Evolutionary conservation across 345 rosid species (phyloP).

Genomic region (Carallia brachiata): DNA sequence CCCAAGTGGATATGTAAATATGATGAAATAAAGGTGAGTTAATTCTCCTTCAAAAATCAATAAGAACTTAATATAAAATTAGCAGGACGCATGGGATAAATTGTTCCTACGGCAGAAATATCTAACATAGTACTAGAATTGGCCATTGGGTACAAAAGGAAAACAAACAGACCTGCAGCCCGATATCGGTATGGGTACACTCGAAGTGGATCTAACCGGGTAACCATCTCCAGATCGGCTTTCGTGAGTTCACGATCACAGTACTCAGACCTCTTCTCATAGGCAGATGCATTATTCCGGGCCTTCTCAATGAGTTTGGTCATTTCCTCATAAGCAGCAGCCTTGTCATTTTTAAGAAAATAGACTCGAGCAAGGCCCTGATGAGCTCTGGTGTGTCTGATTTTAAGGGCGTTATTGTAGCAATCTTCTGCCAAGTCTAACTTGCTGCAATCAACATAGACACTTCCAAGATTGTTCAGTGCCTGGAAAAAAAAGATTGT

Average conservation of each 20-base stretch:
- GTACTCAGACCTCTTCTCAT: slow-evolving; percentile 95
- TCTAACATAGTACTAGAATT: neutral
- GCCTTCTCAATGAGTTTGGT: slow-evolving; percentile 83
- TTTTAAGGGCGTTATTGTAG: slow-evolving; percentile 86
- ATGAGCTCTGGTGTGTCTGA: slow-evolving; percentile 94
- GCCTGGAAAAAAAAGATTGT: slow-evolving; percentile 49
- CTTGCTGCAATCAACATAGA: slow-evolving; percentile 66
- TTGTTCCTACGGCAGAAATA: too few relatives aligned
- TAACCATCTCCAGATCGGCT: slow-evolving; percentile 91
- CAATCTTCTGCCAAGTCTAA: slow-evolving; percentile 92
- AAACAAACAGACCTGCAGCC: slow-evolving; percentile 71
- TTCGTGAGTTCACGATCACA: slow-evolving; percentile 86
- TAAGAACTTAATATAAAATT: too few relatives aligned
- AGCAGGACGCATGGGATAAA: too few relatives aligned
- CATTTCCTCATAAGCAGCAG: slow-evolving; percentile 87
- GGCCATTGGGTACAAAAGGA: neutral
- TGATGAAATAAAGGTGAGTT: too few relatives aligned
- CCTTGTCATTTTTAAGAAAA: slow-evolving; percentile 68
- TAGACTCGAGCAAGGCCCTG: slow-evolving; percentile 98
- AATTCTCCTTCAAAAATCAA: too few relatives aligned
- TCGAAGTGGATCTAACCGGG: slow-evolving; percentile 86
- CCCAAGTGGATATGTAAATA: too few relatives aligned
- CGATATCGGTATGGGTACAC: slow-evolving; percentile 96
- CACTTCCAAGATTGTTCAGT: slow-evolving; percentile 97
- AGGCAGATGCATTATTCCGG: slow-evolving; percentile 90